Evolutionary conservation across 192 early-diverging fungal genomes (phyloP).

Genomic region (Mortierella antarctica): DNA sequence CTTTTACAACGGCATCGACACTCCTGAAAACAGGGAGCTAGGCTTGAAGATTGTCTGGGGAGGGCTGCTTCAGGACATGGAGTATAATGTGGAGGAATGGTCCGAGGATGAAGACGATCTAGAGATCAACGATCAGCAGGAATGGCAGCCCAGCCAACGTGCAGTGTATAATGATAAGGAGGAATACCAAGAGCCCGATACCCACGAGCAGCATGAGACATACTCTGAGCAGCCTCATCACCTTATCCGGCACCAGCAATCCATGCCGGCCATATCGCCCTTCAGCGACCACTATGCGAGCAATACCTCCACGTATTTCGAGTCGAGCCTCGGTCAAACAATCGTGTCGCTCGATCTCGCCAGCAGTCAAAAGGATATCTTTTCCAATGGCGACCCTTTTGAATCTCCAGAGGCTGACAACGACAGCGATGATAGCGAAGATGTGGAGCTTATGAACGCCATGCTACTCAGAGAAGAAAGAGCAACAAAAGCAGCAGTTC

Average conservation of each 20-base stretch:
- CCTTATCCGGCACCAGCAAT: slow-evolving; percentile 7
- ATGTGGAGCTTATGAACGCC: slow-evolving; percentile 24
- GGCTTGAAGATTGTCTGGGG: slow-evolving; percentile 51
- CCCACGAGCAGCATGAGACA: background rate
- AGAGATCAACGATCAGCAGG: background rate
- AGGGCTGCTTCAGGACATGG: slow-evolving; percentile 14
- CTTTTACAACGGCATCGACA: slow-evolving; percentile 30
- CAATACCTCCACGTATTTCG: background rate
- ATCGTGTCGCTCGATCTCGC: slow-evolving; percentile 5
- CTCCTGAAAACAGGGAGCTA: slow-evolving; percentile 37
- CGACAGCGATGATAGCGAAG: slow-evolving; percentile 7
- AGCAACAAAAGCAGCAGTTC: slow-evolving; percentile 1
- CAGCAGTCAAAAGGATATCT: background rate
- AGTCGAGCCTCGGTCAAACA: background rate
- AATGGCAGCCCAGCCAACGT: background rate
- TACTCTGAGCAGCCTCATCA: background rate
- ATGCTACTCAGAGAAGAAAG: slow-evolving; percentile 34
- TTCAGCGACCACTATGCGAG: slow-evolving; percentile 9
- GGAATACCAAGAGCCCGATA: slow-evolving; percentile 12
- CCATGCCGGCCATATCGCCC: slow-evolving; percentile 9
- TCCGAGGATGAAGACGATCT: slow-evolving; percentile 15
- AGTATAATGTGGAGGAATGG: slow-evolving; percentile 9
- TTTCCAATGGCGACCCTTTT: background rate
- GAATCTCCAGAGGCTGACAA: background rate
- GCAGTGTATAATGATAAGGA: slow-evolving; percentile 4